Evolutionary conservation across 140 eudicot species (phyloP).

Genomic region (Bidens hawaiensis): DNA sequence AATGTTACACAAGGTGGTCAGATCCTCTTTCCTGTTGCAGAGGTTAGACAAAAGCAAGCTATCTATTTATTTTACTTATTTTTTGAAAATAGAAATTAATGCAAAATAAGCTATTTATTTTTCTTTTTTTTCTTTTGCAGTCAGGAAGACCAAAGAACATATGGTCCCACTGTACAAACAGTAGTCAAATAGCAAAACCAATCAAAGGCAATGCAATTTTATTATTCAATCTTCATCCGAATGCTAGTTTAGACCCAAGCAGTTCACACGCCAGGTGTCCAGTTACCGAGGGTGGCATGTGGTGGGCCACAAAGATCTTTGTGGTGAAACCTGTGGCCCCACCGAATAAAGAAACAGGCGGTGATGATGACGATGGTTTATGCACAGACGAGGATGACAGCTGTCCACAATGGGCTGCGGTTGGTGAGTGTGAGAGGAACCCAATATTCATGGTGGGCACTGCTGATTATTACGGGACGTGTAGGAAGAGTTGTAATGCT

Average conservation of each 20-base stretch:
- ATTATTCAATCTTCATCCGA: conserved; percentile 66
- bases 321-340: conserved; percentile 22
- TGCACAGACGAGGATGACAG: conserved; percentile 82
- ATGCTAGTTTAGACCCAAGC: conserved; percentile 57
- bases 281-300: conserved; percentile 62
- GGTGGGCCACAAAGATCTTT: conserved; percentile 72
- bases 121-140: conserved; percentile 18
- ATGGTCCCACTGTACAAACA: conserved; percentile 50
- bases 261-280: conserved; percentile 78
- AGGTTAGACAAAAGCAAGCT: conserved; percentile 54
- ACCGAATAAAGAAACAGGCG: conserved; percentile 2
- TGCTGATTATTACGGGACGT: conserved; percentile 82
- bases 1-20: conserved; percentile 78
- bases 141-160: conserved; percentile 35
- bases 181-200: conserved; percentile 42
- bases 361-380: conserved; percentile 35
- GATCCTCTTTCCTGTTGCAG: conserved; percentile 67
- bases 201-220: conserved; percentile 71
- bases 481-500: too few species aligned
- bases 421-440: conserved; percentile 80
- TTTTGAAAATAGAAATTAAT: too few species aligned
- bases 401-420: conserved; percentile 78
- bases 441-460: conserved; percentile 83
- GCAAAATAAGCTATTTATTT: not conserved
- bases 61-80: too few species aligned